Percentiles rank a stretch among this genome's conserved stretches.
phyloP scores from a whole-genome alignment of 306 rosid species.

The Quercus ilex region DNA sequence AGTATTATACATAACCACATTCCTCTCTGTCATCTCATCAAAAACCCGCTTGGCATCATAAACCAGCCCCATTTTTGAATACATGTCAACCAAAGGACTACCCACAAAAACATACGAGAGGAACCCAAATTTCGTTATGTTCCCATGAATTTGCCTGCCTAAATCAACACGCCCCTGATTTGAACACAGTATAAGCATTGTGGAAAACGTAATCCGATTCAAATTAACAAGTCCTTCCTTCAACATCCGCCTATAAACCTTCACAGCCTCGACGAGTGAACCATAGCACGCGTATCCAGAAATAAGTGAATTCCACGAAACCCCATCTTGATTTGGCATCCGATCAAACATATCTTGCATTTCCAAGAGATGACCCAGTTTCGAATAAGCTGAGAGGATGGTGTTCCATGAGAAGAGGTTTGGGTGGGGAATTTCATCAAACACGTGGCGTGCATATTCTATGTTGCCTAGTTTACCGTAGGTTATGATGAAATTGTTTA shows the following conservation, averaged over 20 bases:
- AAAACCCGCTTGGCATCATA: conserved; percentile 59
- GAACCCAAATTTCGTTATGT: conserved; percentile 71
- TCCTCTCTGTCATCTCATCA: conserved; percentile 53
- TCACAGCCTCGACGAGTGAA: conserved; percentile 40
- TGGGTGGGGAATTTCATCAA: conserved; percentile 57
- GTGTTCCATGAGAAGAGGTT: conserved; percentile 73
- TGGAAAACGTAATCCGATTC: conserved; percentile 63
- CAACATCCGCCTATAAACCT: conserved; percentile 61
- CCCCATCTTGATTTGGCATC: conserved; percentile 60
- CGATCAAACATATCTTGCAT: conserved; percentile 50
- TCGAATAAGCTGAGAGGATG: conserved; percentile 59
- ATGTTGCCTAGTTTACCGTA: conserved; percentile 51
- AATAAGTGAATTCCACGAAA: conserved; percentile 69
- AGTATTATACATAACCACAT: conserved; percentile 73
- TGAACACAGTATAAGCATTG: conserved; percentile 69
- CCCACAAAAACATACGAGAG: conserved; percentile 64
- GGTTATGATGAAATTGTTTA: conserved; percentile 48
- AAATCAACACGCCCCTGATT: conserved; percentile 40
- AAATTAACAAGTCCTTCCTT: conserved; percentile 40
- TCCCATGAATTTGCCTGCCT: conserved; percentile 81
- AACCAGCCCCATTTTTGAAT: conserved; percentile 54
- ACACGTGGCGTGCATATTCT: conserved; percentile 54
- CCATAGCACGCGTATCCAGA: conserved; percentile 55
- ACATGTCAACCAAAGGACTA: conserved; percentile 85
- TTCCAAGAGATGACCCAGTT: conserved; percentile 40